Percentiles rank a stretch among this genome's conserved stretches.
phyloP scores from a whole-genome alignment of 1,139 yeast genomes.

The Zygosaccharomyces pseudobailii region DNA sequence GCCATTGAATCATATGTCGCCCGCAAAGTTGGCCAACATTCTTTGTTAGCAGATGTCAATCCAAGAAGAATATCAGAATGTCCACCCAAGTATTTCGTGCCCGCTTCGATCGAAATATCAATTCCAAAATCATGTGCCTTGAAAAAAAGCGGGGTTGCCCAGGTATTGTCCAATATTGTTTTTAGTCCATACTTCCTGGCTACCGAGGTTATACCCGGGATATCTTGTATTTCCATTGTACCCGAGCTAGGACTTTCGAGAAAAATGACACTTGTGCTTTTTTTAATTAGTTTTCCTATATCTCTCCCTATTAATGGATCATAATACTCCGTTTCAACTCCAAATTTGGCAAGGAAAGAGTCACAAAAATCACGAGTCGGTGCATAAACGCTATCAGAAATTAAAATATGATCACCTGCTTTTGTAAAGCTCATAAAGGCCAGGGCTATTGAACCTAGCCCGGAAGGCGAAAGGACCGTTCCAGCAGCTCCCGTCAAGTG shows the following conservation, averaged over 20 bases:
- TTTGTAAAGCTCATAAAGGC: constrained; percentile 9
- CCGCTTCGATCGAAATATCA: constrained; percentile 13
- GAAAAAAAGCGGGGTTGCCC: constrained; percentile 15
- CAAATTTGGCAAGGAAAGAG: constrained; percentile 3
- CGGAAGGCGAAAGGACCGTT: constrained; percentile 13
- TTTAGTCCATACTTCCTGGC: constrained; percentile 9
- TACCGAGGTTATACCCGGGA: constrained; percentile 6
- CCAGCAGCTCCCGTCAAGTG: constrained; percentile 13
- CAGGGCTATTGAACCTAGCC: constrained; percentile 10
- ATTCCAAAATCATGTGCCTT: constrained; percentile 11
- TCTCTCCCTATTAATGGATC: constrained; percentile 9
- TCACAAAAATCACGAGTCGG: constrained; percentile 1
- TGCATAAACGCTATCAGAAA: constrained; percentile 9
- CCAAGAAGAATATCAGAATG: constrained; percentile 13
- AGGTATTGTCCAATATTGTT: constrained; percentile 12
- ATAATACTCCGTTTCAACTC: constrained; percentile 10
- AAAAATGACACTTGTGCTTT: constrained; percentile 9
- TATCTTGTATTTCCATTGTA: constrained; percentile 13
- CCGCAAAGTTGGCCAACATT: constrained; percentile 9
- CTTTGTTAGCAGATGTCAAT: constrained; percentile 8
- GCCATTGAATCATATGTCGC: constrained; percentile 7
- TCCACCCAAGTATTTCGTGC: constrained; percentile 14
- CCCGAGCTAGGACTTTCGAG: constrained; percentile 13
- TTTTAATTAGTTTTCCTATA: constrained; percentile 6
- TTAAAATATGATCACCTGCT: constrained; percentile 10